Evolutionary conservation across 352 stramenopile genomes (phyloP), one percentile per base, ranked within the genome.

Genomic region (Globisporangium ultimum): DNA sequence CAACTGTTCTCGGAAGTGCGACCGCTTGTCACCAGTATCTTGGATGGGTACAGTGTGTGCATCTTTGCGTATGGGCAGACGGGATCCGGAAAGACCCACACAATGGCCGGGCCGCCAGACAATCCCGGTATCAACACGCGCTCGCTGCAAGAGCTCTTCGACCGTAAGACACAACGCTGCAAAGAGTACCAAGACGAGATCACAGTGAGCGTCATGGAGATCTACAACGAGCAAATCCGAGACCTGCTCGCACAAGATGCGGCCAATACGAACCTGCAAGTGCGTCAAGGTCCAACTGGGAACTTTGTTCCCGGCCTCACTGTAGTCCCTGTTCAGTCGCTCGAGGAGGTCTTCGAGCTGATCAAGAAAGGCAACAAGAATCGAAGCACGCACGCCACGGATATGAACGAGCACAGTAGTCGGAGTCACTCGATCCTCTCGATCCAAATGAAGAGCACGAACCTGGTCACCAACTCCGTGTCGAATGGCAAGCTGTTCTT

Each of bases 211-310:
- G 87, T 99, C 57, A 87, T 98, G 59, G 96, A 99, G 74, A 98
- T 99, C 32, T 97, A 98, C 74, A 98, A 99, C 64, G 95, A 99
- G 64, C 89, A 96, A 60, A 89, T 99, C 43, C 82, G 88, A 42
- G 95, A 99, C 79, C 74, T 98, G 38, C 62, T 98, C 8, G 83
- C 89, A 1, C 91, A 84, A 43, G 84, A 95, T 48, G 82, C 82
- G 36, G 74, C 77, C 2, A 92, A 64, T 48, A 91, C 82, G 7
- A 96, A 93, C 55, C 65, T 96, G 3, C 84, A 92, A 60, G 84
- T 95, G 24, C 85, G 83, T 2, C 84, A 93, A 64, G 85, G 87
- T 12, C 75, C 82, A 11, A 92, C 80, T 3, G 85, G 87, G 45
- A 96, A 94, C 63, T 95, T 95, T 48, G 85, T 95, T 8, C 83